Conservation (phyloP, 2,329 filamentous ascomycete genomes). For the Arthrobotrys entomopaga region DNA sequence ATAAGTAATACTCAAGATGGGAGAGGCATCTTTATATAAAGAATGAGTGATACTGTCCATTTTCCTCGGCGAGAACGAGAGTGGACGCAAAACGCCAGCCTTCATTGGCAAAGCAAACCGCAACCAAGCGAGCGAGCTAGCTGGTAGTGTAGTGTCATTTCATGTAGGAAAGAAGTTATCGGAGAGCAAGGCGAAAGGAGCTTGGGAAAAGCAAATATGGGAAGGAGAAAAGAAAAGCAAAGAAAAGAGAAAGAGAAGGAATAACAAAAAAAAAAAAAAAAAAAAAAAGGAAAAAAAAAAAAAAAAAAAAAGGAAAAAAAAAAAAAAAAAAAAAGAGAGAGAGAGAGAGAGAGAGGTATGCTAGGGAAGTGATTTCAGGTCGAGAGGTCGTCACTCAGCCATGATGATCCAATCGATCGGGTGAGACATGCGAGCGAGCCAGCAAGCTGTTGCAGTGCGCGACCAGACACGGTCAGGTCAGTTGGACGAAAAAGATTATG, state of each 20-base stretch:
- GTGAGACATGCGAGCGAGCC: conserved; percentile 54
- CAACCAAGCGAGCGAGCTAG: conserved; percentile 43
- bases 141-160: conserved; percentile 55
- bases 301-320: conserved; percentile 15
- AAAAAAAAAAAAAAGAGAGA: conserved; percentile 23
- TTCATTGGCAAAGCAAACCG: conserved; percentile 50
- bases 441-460: conserved; percentile 28
- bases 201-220: conserved; percentile 54
- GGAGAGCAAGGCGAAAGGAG: conserved; percentile 57
- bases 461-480: conserved; percentile 25
- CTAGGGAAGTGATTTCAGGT: conserved; percentile 49
- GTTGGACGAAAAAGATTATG: conserved; percentile 45
- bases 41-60: conserved; percentile 34
- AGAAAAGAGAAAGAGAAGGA: conserved; percentile 33
- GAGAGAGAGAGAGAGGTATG: conserved; percentile 53
- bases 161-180: conserved; percentile 59
- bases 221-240: conserved; percentile 21
- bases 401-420: conserved; percentile 54
- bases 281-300: conserved; percentile 52
- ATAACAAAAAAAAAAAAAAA: too few species aligned
- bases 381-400: conserved; percentile 53
- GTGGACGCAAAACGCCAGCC: conserved; percentile 31
- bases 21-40: conserved; percentile 54
- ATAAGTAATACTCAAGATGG: conserved; percentile 26
- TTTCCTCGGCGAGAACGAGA: conserved; percentile 24